phyloP scores from a whole-genome alignment of 352 stramenopile genomes.

The Pythium phragmitis region DNA sequence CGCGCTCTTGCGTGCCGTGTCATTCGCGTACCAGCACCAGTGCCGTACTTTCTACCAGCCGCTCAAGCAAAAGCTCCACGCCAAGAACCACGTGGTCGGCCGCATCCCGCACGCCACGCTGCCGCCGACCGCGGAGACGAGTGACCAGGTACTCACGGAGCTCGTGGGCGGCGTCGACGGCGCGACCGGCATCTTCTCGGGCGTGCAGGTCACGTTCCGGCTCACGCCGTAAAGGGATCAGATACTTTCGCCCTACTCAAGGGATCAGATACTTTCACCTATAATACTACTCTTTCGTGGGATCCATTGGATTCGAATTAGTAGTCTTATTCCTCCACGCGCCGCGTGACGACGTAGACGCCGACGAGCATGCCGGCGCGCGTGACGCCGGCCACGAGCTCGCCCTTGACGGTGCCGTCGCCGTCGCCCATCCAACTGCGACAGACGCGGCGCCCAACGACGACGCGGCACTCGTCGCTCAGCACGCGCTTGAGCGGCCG shows the following conservation, averaged over 20 bases:
- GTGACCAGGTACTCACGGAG: constrained; percentile 12
- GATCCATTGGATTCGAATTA: too few species aligned
- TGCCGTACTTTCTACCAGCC: constrained; percentile 32
- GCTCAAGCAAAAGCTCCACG: constrained; percentile 25
- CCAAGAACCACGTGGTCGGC: constrained; percentile 24
- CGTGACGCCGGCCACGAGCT: constrained; percentile 40
- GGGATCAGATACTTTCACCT: not conserved
- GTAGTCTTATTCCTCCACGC: not conserved
- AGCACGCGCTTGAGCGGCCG: constrained; percentile 39
- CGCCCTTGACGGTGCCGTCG: constrained; percentile 29
- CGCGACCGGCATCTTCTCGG: constrained; percentile 24
- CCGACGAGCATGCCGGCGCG: constrained; percentile 37
- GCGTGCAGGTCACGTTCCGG: constrained; percentile 27
- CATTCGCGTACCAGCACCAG: constrained; percentile 27
- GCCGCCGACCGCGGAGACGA: not conserved
- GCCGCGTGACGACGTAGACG: constrained; percentile 35
- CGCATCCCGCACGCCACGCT: constrained; percentile 23
- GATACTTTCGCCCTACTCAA: not conserved
- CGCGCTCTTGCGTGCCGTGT: constrained; percentile 20
- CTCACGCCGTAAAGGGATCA: constrained; percentile 2
- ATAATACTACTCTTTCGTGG: too few species aligned
- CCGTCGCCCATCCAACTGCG: constrained; percentile 47
- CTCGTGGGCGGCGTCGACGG: constrained; percentile 23
- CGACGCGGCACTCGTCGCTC: constrained; percentile 11
- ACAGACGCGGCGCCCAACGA: constrained; percentile 40